Evolutionary conservation across 2,329 filamentous ascomycete species (phyloP).

Genomic region (Chaetomiaceae sp.): DNA sequence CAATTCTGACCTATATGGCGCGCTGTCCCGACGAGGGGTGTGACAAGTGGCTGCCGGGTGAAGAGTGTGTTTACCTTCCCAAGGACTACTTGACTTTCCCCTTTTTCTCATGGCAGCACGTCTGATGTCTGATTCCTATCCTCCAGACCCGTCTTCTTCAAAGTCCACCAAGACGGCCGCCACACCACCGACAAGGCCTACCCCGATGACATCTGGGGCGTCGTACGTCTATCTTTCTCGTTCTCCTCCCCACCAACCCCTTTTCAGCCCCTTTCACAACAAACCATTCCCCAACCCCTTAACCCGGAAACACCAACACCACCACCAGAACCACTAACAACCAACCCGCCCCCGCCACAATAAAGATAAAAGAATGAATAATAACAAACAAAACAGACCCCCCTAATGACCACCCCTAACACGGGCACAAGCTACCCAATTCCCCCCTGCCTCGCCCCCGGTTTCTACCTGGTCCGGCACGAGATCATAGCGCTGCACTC

Average conservation of each 20-base stretch:
- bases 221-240: conserved; percentile 26
- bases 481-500: conserved; percentile 44
- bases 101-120: no score
- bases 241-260: background rate
- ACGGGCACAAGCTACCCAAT: conserved; percentile 37
- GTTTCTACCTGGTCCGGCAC: conserved; percentile 40
- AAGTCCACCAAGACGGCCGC: conserved; percentile 43
- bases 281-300: background rate
- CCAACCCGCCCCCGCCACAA: no score
- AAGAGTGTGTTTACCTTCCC: no score
- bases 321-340: no score
- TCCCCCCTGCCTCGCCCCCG: conserved; percentile 29
- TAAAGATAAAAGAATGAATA: no score
- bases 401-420: conserved; percentile 39
- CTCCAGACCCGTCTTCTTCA: conserved; percentile 46
- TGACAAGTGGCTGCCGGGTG: conserved; percentile 43
- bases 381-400: conserved; percentile 30
- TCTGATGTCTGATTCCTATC: background rate
- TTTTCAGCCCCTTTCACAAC: background rate
- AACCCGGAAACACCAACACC: no score
- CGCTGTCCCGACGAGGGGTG: conserved; percentile 49
- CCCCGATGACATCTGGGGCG: conserved; percentile 36
- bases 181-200: conserved; percentile 42
- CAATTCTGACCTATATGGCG: conserved; percentile 55
- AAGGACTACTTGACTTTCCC: no score